Percentiles rank a stretch among this genome's conserved stretches.
phyloP scores from a whole-genome alignment of 768 basidiomycete genomes.

The Psilocybe cyanescens region DNA sequence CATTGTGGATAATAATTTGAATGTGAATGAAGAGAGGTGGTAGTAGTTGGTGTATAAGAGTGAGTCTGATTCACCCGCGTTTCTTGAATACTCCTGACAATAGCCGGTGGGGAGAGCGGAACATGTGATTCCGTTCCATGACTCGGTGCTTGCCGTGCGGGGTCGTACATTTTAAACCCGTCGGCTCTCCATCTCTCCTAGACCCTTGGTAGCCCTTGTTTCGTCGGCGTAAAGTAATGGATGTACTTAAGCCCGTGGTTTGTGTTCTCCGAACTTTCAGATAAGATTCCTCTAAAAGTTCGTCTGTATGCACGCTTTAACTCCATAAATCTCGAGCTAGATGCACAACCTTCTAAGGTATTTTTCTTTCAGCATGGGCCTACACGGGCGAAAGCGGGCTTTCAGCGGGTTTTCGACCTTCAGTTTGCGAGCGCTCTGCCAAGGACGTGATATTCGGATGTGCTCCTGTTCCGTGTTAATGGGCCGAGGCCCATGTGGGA shows the following conservation, averaged over 20 bases:
- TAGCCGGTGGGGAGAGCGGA: conserved; percentile 23
- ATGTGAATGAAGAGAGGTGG: conserved; percentile 19
- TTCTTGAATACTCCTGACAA: conserved; percentile 23
- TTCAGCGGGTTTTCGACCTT: conserved; percentile 24
- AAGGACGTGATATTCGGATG: not conserved
- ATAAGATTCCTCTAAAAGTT: not conserved
- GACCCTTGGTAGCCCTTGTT: not conserved
- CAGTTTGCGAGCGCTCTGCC: not conserved
- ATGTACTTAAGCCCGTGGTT: conserved; percentile 23
- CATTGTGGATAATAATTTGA: conserved; percentile 43
- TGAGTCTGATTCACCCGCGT: conserved; percentile 19
- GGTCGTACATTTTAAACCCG: conserved; percentile 28
- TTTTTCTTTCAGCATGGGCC: conserved; percentile 7
- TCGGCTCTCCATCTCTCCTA: conserved; percentile 31
- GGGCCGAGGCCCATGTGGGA: not conserved
- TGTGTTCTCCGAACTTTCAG: not conserved
- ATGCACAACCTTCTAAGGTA: not conserved
- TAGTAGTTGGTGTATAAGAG: conserved; percentile 30
- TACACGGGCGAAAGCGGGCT: conserved; percentile 26
- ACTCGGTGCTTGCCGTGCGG: conserved; percentile 24
- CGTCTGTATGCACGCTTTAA: conserved; percentile 21
- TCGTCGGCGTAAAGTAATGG: not conserved
- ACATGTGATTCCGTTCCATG: conserved; percentile 52
- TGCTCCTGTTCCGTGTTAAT: not conserved
- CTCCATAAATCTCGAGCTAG: conserved; percentile 13